phyloP scores from a whole-genome alignment of 441 rosid species.

The Pelargonium myrrhifolium region DNA sequence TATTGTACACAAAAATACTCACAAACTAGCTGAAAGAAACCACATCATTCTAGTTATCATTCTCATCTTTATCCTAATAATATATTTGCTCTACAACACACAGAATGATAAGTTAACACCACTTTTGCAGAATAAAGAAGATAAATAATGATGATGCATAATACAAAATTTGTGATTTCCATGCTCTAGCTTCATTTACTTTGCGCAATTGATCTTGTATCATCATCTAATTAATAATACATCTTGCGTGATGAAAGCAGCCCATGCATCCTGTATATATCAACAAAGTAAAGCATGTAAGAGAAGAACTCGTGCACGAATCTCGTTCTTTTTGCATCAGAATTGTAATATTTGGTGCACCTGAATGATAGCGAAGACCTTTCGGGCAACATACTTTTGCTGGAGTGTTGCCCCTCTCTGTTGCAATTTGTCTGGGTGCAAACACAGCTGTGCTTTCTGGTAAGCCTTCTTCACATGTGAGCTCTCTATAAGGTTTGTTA shows the following conservation, averaged over 20 bases:
- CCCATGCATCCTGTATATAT: constrained; percentile 3
- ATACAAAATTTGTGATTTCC: neutral
- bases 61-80: too few relatives aligned
- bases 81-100: too few relatives aligned
- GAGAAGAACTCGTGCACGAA: neutral
- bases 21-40: too few relatives aligned
- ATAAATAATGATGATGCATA: neutral
- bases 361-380: constrained; percentile 75
- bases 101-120: neutral
- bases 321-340: too few relatives aligned
- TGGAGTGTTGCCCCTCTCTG: constrained; percentile 62
- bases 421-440: constrained; percentile 91
- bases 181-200: neutral
- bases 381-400: constrained; percentile 63
- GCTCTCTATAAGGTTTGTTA: constrained; percentile 55
- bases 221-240: neutral
- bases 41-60: too few relatives aligned
- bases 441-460: constrained; percentile 84
- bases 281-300: neutral
- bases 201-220: neutral
- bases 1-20: too few relatives aligned
- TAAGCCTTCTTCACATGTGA: constrained; percentile 84
- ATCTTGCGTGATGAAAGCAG: neutral
- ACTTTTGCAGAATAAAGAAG: too few relatives aligned
- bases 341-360: constrained; percentile 20